A percentile compares a stretch with the other conserved stretches of the same genome.
Evolutionary conservation across 805 yeast species (phyloP).

Genomic region (Hanseniaspora hatyaiensis): DNA sequence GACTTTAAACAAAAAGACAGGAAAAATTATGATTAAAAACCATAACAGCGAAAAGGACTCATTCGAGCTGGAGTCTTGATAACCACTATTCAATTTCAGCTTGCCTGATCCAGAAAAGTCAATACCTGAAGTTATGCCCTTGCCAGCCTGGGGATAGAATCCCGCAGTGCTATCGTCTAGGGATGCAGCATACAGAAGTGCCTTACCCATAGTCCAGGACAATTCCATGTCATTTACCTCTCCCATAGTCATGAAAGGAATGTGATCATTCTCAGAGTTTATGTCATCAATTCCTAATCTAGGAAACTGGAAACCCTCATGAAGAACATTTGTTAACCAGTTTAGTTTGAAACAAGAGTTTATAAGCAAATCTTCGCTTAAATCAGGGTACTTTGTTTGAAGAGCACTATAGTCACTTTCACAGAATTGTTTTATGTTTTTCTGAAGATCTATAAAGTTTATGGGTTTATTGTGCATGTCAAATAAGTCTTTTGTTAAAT

Average conservation of each 20-base stretch:
- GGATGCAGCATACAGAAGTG: slow-evolving; percentile 69
- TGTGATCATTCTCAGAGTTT: slow-evolving; percentile 28
- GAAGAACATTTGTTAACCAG: slow-evolving; percentile 82
- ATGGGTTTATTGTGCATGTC: slow-evolving; percentile 72
- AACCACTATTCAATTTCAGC: background rate
- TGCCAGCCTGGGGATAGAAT: slow-evolving; percentile 5
- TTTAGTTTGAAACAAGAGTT: slow-evolving; percentile 89
- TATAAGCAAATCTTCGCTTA: slow-evolving; percentile 45
- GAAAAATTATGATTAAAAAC: slow-evolving; percentile 1
- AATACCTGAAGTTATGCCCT: background rate
- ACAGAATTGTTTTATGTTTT: slow-evolving; percentile 60
- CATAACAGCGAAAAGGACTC: background rate
- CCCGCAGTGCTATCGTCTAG: slow-evolving; percentile 26
- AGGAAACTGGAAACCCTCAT: slow-evolving; percentile 87
- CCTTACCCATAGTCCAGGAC: slow-evolving; percentile 92
- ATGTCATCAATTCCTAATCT: slow-evolving; percentile 43
- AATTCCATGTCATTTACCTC: slow-evolving; percentile 72
- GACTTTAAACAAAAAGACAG: background rate
- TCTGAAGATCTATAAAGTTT: slow-evolving; percentile 58
- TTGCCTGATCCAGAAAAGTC: background rate
- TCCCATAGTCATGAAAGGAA: slow-evolving; percentile 74
- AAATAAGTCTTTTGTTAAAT: slow-evolving; percentile 85
- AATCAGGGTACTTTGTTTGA: slow-evolving; percentile 45
- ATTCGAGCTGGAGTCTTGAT: too few species aligned
- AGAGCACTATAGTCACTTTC: slow-evolving; percentile 59